Conservation (phyloP, 208 protist genomes). For the Crithidia acanthocephali region DNA sequence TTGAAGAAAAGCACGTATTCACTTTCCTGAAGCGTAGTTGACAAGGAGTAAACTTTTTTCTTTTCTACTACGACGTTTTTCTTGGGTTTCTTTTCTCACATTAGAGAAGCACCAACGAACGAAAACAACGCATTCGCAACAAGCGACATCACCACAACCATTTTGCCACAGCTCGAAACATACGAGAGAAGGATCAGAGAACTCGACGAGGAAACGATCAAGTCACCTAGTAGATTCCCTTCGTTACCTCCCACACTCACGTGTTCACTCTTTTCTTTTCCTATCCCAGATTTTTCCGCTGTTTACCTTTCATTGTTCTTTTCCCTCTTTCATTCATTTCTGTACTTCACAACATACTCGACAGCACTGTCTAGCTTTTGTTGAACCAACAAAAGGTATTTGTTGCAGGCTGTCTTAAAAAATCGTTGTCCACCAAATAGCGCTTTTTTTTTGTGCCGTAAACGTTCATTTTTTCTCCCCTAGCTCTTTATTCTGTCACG, state of each 20-base stretch:
- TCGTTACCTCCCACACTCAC: background rate
- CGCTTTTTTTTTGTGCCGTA: background rate
- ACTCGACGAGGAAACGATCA: no score
- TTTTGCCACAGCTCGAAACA: no score
- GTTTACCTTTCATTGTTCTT: background rate
- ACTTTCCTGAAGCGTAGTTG: no score
- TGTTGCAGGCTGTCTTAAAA: background rate
- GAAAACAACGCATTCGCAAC: no score
- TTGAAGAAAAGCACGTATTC: no score
- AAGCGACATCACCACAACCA: no score
- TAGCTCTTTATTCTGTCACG: background rate
- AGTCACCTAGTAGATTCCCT: background rate
- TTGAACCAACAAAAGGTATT: conserved; percentile 1
- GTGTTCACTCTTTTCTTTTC: background rate
- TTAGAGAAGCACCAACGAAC: no score
- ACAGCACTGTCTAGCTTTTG: background rate
- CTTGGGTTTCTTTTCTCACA: no score
- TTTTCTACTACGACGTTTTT: no score
- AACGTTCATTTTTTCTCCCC: background rate
- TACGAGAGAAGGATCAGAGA: no score
- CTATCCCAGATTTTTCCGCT: background rate
- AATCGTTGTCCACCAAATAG: background rate
- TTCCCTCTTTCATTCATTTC: background rate
- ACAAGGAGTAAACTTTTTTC: no score
- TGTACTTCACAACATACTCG: background rate